Evolutionary conservation across 2,329 filamentous ascomycete genomes (phyloP).

Genomic region (Penicillium sp.): DNA sequence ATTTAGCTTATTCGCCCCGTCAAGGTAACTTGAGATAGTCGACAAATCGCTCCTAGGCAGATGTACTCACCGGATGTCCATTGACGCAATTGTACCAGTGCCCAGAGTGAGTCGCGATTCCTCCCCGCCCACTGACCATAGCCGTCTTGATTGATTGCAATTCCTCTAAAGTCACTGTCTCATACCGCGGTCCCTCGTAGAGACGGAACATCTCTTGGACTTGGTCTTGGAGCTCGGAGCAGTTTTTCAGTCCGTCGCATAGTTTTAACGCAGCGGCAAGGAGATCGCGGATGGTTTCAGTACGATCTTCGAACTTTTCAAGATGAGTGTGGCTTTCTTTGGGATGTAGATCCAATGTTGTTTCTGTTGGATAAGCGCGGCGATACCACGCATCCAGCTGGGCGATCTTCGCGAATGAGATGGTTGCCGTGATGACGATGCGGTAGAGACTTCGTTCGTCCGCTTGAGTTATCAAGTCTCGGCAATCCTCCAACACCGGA

Average conservation of each 20-base stretch:
- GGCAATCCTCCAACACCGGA: not conserved
- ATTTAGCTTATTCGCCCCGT: not conserved
- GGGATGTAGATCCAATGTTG: not conserved
- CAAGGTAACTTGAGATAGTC: not conserved
- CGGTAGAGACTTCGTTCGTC: constrained; percentile 6
- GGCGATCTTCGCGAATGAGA: constrained; percentile 9
- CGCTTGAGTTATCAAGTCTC: constrained; percentile 8
- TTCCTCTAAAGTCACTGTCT: constrained; percentile 9
- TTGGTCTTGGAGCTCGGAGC: constrained; percentile 3
- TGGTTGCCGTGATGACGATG: constrained; percentile 9
- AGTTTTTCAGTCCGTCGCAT: constrained; percentile 3
- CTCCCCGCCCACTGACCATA: constrained; percentile 10
- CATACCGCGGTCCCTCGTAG: constrained; percentile 3
- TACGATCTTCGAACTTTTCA: not conserved
- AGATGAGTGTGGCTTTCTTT: not conserved
- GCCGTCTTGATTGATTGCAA: constrained; percentile 10
- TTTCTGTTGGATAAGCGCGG: not conserved
- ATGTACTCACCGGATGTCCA: constrained; percentile 12
- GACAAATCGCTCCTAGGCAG: not conserved
- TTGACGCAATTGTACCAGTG: constrained; percentile 18
- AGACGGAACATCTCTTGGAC: constrained; percentile 4
- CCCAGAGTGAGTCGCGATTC: constrained; percentile 14
- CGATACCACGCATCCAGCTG: constrained; percentile 8
- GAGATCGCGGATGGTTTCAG: not conserved
- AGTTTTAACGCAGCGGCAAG: not conserved